These are phyloP conservation scores for Globisporangium cederbergense DNA, from an alignment of 352 stramenopile species.

Conservation along the genomic window DNA sequence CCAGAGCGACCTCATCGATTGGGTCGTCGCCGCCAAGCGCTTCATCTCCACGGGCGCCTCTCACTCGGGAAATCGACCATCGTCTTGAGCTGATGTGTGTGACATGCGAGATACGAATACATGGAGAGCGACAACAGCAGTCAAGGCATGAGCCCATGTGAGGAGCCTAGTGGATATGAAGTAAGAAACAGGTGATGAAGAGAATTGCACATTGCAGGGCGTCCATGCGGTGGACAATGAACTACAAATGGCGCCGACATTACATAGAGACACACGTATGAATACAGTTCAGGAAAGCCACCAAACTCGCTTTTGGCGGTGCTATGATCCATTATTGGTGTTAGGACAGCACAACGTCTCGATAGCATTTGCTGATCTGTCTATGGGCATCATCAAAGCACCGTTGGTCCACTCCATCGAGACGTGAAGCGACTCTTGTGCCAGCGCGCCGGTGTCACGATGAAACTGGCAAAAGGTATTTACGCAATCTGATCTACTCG, in stretches of 20 bases:
- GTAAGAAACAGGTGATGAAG: too few relatives aligned
- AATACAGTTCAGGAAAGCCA: background rate
- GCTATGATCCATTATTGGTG: too few relatives aligned
- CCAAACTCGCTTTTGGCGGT: too few relatives aligned
- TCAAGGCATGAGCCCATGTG: background rate
- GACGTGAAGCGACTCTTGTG: too few relatives aligned
- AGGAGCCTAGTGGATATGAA: background rate
- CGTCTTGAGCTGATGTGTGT: background rate
- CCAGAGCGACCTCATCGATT: slow-evolving; percentile 77
- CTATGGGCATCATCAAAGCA: too few relatives aligned
- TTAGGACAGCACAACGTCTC: too few relatives aligned
- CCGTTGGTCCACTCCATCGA: too few relatives aligned
- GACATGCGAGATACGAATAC: too few relatives aligned
- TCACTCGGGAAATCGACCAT: slow-evolving; percentile 23
- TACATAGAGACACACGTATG: background rate
- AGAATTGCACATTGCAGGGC: too few relatives aligned
- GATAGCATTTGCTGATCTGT: too few relatives aligned
- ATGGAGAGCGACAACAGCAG: background rate
- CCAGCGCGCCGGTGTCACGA: too few relatives aligned
- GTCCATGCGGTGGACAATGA: too few relatives aligned
- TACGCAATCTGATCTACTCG: background rate
- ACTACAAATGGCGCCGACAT: background rate
- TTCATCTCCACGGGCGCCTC: slow-evolving; percentile 55
- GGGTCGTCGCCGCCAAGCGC: slow-evolving; percentile 70
- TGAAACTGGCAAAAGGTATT: background rate